phyloP scores from a whole-genome alignment of 2,329 filamentous ascomycete species.

The Lasiodiplodia theobromae region DNA sequence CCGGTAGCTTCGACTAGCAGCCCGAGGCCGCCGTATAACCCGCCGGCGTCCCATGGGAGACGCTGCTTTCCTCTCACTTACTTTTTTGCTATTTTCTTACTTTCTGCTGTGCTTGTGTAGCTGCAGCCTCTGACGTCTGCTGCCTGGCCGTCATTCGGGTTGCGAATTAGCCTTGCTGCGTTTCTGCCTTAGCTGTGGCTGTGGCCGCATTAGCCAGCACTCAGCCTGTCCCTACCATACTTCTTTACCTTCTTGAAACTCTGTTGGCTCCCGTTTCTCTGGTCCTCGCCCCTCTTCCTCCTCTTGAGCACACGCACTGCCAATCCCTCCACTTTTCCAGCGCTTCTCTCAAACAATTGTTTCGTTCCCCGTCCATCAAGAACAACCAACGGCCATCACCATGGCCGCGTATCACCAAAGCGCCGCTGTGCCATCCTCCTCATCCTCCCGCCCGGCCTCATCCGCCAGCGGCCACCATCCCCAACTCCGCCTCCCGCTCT shows the following conservation, averaged over 20 bases:
- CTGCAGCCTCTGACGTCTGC: constrained; percentile 15
- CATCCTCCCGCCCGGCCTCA: neutral
- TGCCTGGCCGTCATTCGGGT: neutral
- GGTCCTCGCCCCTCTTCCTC: neutral
- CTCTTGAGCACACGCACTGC: neutral
- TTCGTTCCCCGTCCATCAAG: neutral
- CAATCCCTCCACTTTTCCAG: constrained; percentile 7
- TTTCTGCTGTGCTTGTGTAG: constrained; percentile 22
- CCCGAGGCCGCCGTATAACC: constrained; percentile 9
- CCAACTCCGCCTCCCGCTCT: constrained; percentile 25
- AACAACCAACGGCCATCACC: neutral
- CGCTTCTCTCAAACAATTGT: neutral
- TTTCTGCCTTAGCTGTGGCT: neutral
- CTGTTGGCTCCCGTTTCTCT: neutral
- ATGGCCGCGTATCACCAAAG: constrained; percentile 13
- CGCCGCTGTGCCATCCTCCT: neutral
- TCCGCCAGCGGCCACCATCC: constrained; percentile 16
- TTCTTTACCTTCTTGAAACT: constrained; percentile 21
- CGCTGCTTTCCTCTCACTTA: neutral
- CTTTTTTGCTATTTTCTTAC: neutral
- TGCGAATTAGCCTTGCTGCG: neutral
- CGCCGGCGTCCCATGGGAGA: constrained; percentile 1
- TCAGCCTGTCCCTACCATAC: constrained; percentile 25
- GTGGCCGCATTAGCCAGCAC: neutral
- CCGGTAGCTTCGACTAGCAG: neutral